A percentile compares a stretch with the other conserved stretches of the same genome.
Evolutionary conservation across 345 rosid genomes (phyloP).

Genomic region (Salix arbutifolia): DNA sequence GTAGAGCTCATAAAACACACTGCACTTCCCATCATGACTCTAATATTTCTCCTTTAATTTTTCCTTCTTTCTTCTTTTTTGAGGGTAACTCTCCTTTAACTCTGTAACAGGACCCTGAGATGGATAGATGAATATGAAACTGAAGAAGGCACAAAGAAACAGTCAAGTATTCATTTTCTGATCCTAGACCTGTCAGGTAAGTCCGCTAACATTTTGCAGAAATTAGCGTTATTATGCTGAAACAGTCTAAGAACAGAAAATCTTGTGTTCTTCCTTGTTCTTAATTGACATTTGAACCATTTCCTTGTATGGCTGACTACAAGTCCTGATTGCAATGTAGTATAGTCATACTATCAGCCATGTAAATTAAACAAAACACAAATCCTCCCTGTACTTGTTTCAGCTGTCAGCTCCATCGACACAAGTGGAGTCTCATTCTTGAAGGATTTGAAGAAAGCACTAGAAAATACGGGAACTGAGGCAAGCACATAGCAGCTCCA

Average conservation of each 20-base stretch:
- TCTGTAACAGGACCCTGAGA: constrained; percentile 49
- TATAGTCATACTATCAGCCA: background rate
- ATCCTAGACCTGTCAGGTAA: constrained; percentile 75
- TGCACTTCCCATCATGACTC: background rate
- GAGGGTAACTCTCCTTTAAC: background rate
- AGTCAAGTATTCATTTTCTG: constrained; percentile 49
- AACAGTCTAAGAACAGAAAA: background rate
- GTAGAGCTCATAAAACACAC: background rate
- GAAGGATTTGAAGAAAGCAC: constrained; percentile 55
- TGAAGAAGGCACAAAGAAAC: constrained; percentile 48
- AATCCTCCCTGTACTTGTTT: background rate
- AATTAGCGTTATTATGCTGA: background rate
- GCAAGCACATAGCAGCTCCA: constrained; percentile 25
- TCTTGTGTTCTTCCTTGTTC: background rate
- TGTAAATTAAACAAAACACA: background rate
- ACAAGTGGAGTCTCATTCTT: constrained; percentile 74
- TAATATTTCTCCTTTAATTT: background rate
- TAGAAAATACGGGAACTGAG: constrained; percentile 52
- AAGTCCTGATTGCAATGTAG: background rate
- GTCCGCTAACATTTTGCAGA: background rate
- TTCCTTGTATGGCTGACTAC: background rate
- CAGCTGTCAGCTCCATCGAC: constrained; percentile 83
- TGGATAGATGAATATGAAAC: constrained; percentile 79
- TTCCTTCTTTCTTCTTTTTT: background rate
- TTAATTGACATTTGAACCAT: background rate